These are phyloP conservation scores for Lepraria neglecta DNA, from an alignment of 495 filamentous ascomycete species.

Conservation along the genomic window DNA sequence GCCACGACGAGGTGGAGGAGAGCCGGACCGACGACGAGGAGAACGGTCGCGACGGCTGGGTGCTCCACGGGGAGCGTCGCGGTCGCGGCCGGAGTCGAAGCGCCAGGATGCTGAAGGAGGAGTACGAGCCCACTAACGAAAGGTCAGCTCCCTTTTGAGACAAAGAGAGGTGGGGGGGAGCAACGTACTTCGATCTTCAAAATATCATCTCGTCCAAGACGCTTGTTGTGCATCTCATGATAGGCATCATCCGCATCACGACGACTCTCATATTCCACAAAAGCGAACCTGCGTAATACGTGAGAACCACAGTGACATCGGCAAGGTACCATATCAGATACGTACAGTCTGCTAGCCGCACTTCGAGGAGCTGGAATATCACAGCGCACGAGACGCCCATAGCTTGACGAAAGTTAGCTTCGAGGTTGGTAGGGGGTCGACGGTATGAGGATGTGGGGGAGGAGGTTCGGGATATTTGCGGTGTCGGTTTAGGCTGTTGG, in stretches of 20 bases:
- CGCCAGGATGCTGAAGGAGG: constrained; percentile 98
- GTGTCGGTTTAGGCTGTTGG: neutral
- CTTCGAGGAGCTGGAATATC: constrained; percentile 96
- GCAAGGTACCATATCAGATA: constrained; percentile 27
- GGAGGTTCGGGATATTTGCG: neutral
- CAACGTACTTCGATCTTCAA: constrained; percentile 87
- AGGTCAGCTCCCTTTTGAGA: constrained; percentile 19
- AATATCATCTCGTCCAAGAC: constrained; percentile 89
- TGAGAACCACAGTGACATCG: constrained; percentile 18
- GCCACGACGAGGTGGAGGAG: constrained; percentile 68
- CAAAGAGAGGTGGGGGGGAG: neutral
- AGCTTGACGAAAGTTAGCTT: constrained; percentile 47
- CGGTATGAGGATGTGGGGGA: neutral
- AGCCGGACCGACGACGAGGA: constrained; percentile 69
- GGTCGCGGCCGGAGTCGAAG: constrained; percentile 82
- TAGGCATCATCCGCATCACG: constrained; percentile 99
- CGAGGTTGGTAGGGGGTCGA: constrained; percentile 10
- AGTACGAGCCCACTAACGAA: constrained; percentile 85
- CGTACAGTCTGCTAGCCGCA: constrained; percentile 88
- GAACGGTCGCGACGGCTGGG: constrained; percentile 55
- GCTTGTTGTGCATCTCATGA: constrained; percentile 99
- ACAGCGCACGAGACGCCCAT: constrained; percentile 96
- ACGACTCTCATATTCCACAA: constrained; percentile 98
- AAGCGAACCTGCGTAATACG: constrained; percentile 69
- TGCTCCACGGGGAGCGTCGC: constrained; percentile 57